Evolutionary conservation across 1,284 basidiomycete species (phyloP).

Genomic region (Ceratobasidium sp.): DNA sequence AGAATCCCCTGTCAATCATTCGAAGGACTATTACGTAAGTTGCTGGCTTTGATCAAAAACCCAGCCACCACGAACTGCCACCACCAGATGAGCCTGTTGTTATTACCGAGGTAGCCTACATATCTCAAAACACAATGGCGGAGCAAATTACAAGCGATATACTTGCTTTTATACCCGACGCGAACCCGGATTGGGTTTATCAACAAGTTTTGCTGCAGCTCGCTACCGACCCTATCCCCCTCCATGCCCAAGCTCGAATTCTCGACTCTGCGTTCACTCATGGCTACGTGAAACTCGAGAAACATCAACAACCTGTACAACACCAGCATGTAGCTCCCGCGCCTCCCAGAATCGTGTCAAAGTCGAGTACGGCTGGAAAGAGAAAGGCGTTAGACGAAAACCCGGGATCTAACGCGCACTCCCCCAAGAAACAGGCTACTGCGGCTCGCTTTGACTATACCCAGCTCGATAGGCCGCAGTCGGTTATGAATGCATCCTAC

Average conservation of each 20-base stretch:
- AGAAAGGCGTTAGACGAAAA: constrained; percentile 25
- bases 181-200: neutral
- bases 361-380: neutral
- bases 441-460: constrained; percentile 15
- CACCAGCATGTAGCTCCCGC: neutral
- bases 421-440: neutral
- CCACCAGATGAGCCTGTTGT: neutral
- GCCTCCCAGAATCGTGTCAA: neutral
- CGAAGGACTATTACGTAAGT: constrained; percentile 22
- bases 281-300: constrained; percentile 17
- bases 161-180: constrained; percentile 25
- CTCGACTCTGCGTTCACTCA: constrained; percentile 11
- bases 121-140: neutral
- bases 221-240: neutral
- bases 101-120: neutral
- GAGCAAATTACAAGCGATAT: constrained; percentile 1
- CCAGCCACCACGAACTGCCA: neutral
- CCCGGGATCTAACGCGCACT: neutral
- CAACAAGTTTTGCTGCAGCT: constrained; percentile 23
- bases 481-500: neutral
- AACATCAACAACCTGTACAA: neutral
- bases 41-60: neutral
- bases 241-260: constrained; percentile 2
- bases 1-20: neutral
- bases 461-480: neutral